Conservation (phyloP, 2,329 filamentous ascomycete genomes). For the Cadophora sp. region DNA sequence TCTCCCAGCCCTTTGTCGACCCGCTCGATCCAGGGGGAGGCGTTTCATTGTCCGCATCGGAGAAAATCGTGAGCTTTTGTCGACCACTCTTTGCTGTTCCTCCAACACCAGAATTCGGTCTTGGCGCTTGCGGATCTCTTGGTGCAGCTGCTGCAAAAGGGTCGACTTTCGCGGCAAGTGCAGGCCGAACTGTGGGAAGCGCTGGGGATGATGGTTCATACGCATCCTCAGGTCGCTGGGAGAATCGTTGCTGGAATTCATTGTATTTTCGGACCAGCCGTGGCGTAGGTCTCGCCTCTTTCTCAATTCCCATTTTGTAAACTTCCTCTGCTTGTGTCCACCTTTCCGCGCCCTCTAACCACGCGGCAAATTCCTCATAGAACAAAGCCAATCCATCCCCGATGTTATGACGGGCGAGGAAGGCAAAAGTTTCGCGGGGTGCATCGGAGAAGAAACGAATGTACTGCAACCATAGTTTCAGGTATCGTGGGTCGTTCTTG, state of each 20-base stretch:
- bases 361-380: slow-evolving; percentile 96
- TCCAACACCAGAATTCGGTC: slow-evolving; percentile 54
- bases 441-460: slow-evolving; percentile 91
- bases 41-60: slow-evolving; percentile 70
- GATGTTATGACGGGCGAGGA: slow-evolving; percentile 85
- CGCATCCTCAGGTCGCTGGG: slow-evolving; percentile 66
- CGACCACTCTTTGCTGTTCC: slow-evolving; percentile 70
- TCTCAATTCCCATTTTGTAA: slow-evolving; percentile 87
- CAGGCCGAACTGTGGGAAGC: slow-evolving; percentile 81
- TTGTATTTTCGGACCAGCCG: slow-evolving; percentile 87
- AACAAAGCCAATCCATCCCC: slow-evolving; percentile 88
- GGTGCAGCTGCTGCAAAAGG: slow-evolving; percentile 71
- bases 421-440: slow-evolving; percentile 92
- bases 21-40: slow-evolving; percentile 60
- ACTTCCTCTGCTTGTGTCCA: slow-evolving; percentile 95
- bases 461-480: slow-evolving; percentile 94
- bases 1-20: slow-evolving; percentile 83
- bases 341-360: slow-evolving; percentile 83
- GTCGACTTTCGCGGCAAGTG: slow-evolving; percentile 83
- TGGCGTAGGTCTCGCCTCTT: slow-evolving; percentile 82
- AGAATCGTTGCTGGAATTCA: slow-evolving; percentile 84
- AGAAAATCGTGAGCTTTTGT: slow-evolving; percentile 90
- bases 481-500: slow-evolving; percentile 92
- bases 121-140: slow-evolving; percentile 70
- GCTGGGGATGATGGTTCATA: slow-evolving; percentile 84